Evolutionary conservation across 2,329 filamentous ascomycete genomes (phyloP).

Genomic region (Corynespora cassiicola): DNA sequence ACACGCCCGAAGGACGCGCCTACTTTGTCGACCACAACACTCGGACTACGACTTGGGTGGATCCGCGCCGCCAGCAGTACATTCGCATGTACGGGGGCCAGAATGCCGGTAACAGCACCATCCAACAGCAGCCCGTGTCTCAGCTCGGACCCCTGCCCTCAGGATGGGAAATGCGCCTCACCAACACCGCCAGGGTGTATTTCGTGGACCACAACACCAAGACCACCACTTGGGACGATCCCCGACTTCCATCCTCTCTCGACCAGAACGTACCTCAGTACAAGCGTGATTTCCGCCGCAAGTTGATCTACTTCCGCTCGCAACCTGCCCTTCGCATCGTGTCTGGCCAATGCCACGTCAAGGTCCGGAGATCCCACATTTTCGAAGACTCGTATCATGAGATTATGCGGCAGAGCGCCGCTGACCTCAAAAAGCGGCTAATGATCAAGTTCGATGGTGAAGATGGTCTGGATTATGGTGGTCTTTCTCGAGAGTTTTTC

Average conservation of each 20-base stretch:
- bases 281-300: constrained; percentile 97
- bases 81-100: constrained; percentile 98
- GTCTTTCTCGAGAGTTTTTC: constrained; percentile 96
- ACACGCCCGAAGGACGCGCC: constrained; percentile 90
- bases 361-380: constrained; percentile 94
- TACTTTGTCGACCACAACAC: constrained; percentile 99
- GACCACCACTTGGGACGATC: constrained; percentile 99
- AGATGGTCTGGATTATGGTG: constrained; percentile 96
- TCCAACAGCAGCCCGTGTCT: constrained; percentile 96
- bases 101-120: constrained; percentile 75
- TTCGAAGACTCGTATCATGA: constrained; percentile 99
- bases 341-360: constrained; percentile 97
- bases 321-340: constrained; percentile 95
- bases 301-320: constrained; percentile 98
- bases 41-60: constrained; percentile 97
- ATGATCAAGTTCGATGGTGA: constrained; percentile 99
- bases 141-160: constrained; percentile 94
- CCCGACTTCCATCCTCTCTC: constrained; percentile 89
- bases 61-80: constrained; percentile 95
- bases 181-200: constrained; percentile 96
- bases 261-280: constrained; percentile 99
- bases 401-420: constrained; percentile 94
- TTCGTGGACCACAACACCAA: constrained; percentile 99
- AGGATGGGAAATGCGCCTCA: constrained; percentile 99
- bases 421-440: constrained; percentile 94